Evolutionary conservation across 345 rosid genomes (phyloP).

Genomic region (Raphanus sativus): DNA sequence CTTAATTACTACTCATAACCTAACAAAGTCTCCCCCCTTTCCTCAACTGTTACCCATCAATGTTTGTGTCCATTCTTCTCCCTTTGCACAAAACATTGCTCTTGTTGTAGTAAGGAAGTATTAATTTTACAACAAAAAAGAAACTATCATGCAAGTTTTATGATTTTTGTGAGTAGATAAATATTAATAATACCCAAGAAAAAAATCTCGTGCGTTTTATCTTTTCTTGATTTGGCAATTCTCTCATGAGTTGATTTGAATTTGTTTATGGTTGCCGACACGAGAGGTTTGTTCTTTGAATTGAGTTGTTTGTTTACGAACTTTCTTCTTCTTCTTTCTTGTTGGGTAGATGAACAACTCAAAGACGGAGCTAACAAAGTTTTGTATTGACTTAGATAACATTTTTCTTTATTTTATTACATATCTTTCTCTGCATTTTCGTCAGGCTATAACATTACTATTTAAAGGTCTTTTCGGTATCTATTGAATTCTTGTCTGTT

Average conservation of each 20-base stretch:
- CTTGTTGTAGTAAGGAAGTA: background rate
- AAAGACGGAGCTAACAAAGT: slow-evolving; percentile 43
- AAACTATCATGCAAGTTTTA: slow-evolving; percentile 31
- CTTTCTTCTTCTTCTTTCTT: background rate
- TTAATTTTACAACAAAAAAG: background rate
- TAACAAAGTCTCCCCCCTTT: slow-evolving; percentile 11
- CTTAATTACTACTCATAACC: background rate
- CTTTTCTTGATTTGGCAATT: slow-evolving; percentile 25
- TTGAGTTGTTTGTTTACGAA: slow-evolving; percentile 13
- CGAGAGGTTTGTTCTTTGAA: slow-evolving; percentile 39
- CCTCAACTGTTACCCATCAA: slow-evolving; percentile 40
- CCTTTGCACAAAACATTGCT: slow-evolving; percentile 10
- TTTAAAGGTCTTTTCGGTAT: slow-evolving; percentile 18
- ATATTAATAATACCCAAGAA: background rate
- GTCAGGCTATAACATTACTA: slow-evolving; percentile 4
- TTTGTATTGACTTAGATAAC: background rate
- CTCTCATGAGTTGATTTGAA: slow-evolving; percentile 24
- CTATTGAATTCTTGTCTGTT: slow-evolving; percentile 17
- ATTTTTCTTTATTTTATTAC: background rate
- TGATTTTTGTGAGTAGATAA: slow-evolving; percentile 8
- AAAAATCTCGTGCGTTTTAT: slow-evolving; percentile 9
- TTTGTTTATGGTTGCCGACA: slow-evolving; percentile 34
- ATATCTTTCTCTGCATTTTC: background rate
- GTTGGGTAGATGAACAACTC: slow-evolving; percentile 39
- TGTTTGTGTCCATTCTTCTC: slow-evolving; percentile 29